Conservation (phyloP, 2,329 filamentous ascomycete genomes). For the Aspergillus fumigatus region DNA sequence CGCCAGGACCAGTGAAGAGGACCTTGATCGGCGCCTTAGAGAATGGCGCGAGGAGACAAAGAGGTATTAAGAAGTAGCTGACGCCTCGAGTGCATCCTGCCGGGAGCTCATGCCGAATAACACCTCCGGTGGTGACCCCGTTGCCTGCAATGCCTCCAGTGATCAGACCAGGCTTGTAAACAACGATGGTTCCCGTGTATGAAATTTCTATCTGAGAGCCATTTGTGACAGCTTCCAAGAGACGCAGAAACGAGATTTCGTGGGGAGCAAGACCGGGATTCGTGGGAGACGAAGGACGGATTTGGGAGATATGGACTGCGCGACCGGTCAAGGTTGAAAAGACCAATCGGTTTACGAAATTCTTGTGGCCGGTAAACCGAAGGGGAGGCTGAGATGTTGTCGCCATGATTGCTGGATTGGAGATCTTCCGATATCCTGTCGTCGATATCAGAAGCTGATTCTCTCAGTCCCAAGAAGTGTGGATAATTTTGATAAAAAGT, state of each 20-base stretch:
- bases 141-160: slow-evolving; percentile 75
- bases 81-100: slow-evolving; percentile 73
- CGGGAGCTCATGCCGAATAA: slow-evolving; percentile 77
- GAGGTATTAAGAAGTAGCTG: slow-evolving; percentile 85
- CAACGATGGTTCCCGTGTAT: slow-evolving; percentile 88
- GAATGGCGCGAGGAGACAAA: slow-evolving; percentile 89
- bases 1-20: slow-evolving; percentile 81
- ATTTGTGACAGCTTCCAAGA: slow-evolving; percentile 93
- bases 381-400: slow-evolving; percentile 49
- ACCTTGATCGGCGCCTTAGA: slow-evolving; percentile 89
- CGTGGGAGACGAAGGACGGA: slow-evolving; percentile 79
- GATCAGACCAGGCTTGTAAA: slow-evolving; percentile 88
- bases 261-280: slow-evolving; percentile 85
- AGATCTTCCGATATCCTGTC: slow-evolving; percentile 10
- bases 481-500: slow-evolving; percentile 11
- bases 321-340: slow-evolving; percentile 88
- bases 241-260: slow-evolving; percentile 91
- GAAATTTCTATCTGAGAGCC: slow-evolving; percentile 93
- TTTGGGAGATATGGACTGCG: slow-evolving; percentile 87
- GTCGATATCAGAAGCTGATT: slow-evolving; percentile 3
- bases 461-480: slow-evolving; percentile 1
- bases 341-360: slow-evolving; percentile 77
- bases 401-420: slow-evolving; percentile 25
- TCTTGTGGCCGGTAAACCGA: slow-evolving; percentile 77
- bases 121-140: slow-evolving; percentile 63